These are phyloP conservation scores for Colletotrichum sp. DNA, from an alignment of 2,329 filamentous ascomycete genomes.

Conservation along the genomic window DNA sequence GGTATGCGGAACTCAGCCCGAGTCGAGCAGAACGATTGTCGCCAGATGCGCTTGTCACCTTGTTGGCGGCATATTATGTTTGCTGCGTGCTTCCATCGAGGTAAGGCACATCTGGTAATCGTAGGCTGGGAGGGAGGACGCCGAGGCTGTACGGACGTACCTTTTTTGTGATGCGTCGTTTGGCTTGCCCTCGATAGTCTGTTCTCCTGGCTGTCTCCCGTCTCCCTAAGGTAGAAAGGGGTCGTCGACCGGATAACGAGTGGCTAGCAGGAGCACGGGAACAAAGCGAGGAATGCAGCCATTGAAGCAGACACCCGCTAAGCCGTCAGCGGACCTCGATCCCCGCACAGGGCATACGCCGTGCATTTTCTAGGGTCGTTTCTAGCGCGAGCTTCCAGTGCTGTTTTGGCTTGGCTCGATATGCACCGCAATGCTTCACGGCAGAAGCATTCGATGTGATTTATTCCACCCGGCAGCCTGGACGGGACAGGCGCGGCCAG, in stretches of 20 bases:
- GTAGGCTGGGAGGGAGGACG: not conserved
- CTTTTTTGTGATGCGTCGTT: not conserved
- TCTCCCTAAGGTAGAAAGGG: conserved; percentile 9
- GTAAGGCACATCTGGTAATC: not conserved
- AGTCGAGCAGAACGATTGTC: not conserved
- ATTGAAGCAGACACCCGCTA: not conserved
- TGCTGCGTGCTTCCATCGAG: not conserved
- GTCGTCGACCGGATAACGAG: conserved; percentile 2
- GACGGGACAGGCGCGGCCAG: not conserved
- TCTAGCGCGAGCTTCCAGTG: conserved; percentile 3
- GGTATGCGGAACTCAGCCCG: not conserved
- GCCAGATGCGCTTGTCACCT: conserved; percentile 2
- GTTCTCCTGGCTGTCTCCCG: not conserved
- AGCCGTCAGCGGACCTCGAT: conserved; percentile 16
- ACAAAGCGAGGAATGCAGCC: conserved; percentile 11
- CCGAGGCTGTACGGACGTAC: not conserved
- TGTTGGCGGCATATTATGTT: not conserved
- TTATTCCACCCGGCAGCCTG: not conserved
- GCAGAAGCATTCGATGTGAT: not conserved
- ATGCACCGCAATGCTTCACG: not conserved
- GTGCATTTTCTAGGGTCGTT: conserved; percentile 19
- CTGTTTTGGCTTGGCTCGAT: conserved; percentile 7
- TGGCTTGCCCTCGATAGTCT: not conserved
- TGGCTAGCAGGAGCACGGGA: not conserved
- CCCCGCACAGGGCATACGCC: conserved; percentile 14